phyloP scores from a whole-genome alignment of 1,284 basidiomycete genomes.

The Sparassis latifolia region DNA sequence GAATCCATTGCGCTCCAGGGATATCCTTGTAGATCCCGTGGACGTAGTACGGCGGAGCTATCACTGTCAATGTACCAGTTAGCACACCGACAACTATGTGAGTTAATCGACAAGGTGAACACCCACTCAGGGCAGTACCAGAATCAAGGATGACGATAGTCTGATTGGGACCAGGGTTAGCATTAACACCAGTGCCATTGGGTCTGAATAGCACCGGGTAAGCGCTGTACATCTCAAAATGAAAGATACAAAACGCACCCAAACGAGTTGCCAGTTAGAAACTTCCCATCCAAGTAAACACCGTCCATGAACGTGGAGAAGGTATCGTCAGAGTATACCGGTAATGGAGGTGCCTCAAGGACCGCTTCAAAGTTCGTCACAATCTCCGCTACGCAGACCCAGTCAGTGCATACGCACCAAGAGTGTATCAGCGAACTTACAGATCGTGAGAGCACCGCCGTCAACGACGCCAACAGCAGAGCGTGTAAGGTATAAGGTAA shows the following conservation, averaged over 20 bases:
- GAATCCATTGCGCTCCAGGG: constrained; percentile 9
- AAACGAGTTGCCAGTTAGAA: constrained; percentile 7
- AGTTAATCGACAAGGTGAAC: not conserved
- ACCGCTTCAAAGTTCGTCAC: constrained; percentile 2
- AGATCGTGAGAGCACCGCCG: constrained; percentile 20
- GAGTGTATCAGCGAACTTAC: constrained; percentile 5
- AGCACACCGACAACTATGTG: not conserved
- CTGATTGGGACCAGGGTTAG: constrained; percentile 1
- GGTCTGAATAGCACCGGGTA: too few species aligned
- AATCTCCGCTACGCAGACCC: constrained; percentile 1
- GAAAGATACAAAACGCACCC: constrained; percentile 1
- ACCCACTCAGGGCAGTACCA: constrained; percentile 12
- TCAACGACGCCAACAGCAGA: constrained; percentile 11
- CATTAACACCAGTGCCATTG: too few species aligned
- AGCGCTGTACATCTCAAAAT: too few species aligned
- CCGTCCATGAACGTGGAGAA: constrained; percentile 16
- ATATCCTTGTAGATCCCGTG: constrained; percentile 16
- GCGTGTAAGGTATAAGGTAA: constrained; percentile 16
- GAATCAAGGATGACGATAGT: constrained; percentile 11
- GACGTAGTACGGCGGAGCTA: constrained; percentile 13
- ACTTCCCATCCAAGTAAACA: constrained; percentile 13
- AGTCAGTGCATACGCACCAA: too few species aligned
- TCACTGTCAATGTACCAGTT: constrained; percentile 2
- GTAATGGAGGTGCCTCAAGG: constrained; percentile 6
- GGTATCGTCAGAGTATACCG: not conserved